Conservation (phyloP, 345 rosid species). For the Rhizophora apiculata region DNA sequence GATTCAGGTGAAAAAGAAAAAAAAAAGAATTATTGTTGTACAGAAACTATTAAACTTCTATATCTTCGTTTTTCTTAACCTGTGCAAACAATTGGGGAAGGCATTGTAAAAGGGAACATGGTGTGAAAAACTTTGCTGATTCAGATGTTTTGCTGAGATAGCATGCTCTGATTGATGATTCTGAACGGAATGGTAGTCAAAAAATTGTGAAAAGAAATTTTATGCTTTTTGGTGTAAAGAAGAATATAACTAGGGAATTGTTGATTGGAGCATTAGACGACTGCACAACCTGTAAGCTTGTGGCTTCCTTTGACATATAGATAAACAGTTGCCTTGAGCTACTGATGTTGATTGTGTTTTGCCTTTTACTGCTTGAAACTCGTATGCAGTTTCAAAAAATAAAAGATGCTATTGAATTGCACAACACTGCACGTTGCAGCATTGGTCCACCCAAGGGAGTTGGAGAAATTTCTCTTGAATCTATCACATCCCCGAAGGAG, state of each 20-base stretch:
- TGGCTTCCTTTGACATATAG: not conserved
- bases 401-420: constrained; percentile 69
- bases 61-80: not conserved
- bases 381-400: constrained; percentile 78
- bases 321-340: not conserved
- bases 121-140: too few species aligned
- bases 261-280: not conserved
- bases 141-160: not conserved
- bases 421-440: constrained; percentile 61
- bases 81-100: not conserved
- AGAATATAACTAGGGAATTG: too few species aligned
- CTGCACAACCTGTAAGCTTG: not conserved
- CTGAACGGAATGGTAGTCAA: not conserved
- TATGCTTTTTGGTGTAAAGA: not conserved
- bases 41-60: not conserved
- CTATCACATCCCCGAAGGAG: constrained; percentile 33
- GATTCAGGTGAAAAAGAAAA: not conserved
- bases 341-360: not conserved
- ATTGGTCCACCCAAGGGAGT: constrained; percentile 51
- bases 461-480: constrained; percentile 56
- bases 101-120: not conserved
- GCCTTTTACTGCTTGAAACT: not conserved
- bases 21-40: too few species aligned
- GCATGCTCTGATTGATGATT: not conserved
- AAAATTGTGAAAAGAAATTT: not conserved